Conservation (phyloP, 257 asterid genomes). For the Paulownia fortunei region DNA sequence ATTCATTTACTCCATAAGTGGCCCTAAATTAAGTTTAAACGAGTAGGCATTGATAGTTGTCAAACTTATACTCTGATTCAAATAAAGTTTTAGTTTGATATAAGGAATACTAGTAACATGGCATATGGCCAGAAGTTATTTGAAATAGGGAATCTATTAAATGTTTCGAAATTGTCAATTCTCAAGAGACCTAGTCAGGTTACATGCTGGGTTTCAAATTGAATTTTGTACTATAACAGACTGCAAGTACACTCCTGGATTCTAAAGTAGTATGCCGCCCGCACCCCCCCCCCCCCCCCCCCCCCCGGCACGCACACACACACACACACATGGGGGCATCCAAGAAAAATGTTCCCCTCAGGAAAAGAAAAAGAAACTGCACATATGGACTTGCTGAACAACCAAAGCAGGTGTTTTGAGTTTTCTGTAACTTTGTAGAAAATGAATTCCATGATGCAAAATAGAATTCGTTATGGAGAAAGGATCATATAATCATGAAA, state of each 20-base stretch:
- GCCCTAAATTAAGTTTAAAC: neutral
- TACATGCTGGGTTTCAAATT: neutral
- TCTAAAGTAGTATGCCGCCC: neutral
- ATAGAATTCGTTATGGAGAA: neutral
- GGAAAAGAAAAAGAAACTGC: neutral
- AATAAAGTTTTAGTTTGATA: neutral
- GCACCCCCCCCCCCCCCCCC: neutral
- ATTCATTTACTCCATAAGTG: neutral
- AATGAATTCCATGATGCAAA: neutral
- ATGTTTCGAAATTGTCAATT: neutral
- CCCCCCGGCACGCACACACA: too few relatives aligned
- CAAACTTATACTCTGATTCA: neutral
- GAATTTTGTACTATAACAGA: neutral
- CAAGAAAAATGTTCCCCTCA: neutral
- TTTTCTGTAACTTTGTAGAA: neutral
- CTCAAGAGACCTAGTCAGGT: neutral
- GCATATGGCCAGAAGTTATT: neutral
- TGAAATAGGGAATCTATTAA: neutral
- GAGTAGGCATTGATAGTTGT: neutral
- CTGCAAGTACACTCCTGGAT: neutral
- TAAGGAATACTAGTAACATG: neutral
- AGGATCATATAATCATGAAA: neutral
- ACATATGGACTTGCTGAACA: neutral
- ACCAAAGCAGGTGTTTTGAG: neutral
- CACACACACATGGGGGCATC: too few relatives aligned